Conservation (phyloP, 495 filamentous ascomycete genomes). For the Jackrogersella minutella region DNA sequence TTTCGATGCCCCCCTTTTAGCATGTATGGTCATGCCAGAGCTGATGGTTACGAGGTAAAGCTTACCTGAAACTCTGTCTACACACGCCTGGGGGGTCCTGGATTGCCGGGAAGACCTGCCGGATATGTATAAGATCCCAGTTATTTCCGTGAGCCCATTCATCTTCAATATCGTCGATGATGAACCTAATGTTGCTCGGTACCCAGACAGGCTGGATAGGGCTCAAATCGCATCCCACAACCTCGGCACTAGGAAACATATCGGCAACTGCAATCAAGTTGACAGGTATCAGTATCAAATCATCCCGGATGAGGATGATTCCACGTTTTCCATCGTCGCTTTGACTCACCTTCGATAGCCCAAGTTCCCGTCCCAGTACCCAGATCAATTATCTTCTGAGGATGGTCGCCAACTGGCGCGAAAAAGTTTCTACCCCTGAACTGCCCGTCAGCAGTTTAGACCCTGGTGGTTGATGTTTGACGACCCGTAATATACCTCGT, state of each 20-base stretch:
- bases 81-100: background rate
- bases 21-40: background rate
- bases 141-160: conserved; percentile 2
- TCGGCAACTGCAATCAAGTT: background rate
- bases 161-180: conserved; percentile 42
- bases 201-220: conserved; percentile 56
- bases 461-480: too few relatives aligned
- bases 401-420: background rate
- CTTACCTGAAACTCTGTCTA: conserved; percentile 3
- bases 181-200: conserved; percentile 55
- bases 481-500: background rate
- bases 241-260: conserved; percentile 45
- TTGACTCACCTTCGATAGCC: conserved; percentile 2
- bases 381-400: conserved; percentile 5
- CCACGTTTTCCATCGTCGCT: background rate
- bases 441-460: background rate
- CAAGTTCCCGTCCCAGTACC: conserved; percentile 2
- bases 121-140: conserved; percentile 5
- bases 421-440: conserved; percentile 1
- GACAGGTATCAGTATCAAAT: background rate
- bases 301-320: background rate
- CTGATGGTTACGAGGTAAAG: background rate
- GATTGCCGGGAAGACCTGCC: conserved; percentile 2
- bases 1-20: background rate
- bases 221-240: conserved; percentile 53